Conservation (phyloP, 768 basidiomycete genomes). For the Tricholomella constricta region DNA sequence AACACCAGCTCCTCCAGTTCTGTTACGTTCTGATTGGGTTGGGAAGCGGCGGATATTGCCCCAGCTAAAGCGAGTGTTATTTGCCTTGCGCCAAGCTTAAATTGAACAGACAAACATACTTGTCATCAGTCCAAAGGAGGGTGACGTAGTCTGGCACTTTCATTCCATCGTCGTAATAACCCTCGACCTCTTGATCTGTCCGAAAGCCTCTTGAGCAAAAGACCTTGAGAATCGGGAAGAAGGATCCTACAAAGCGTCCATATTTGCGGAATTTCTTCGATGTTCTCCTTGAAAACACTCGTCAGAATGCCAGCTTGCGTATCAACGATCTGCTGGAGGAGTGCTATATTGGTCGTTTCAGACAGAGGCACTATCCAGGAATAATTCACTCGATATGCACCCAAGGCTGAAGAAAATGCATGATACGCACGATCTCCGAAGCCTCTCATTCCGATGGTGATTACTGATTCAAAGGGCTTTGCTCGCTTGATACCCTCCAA, state of each 20-base stretch:
- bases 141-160: slow-evolving; percentile 65
- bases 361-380: slow-evolving; percentile 51
- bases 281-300: slow-evolving; percentile 47
- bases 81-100: no score
- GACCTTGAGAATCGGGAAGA: background rate
- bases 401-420: background rate
- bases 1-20: slow-evolving; percentile 69
- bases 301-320: slow-evolving; percentile 65
- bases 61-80: slow-evolving; percentile 41
- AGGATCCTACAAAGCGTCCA: slow-evolving; percentile 57
- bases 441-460: slow-evolving; percentile 73
- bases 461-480: slow-evolving; percentile 60
- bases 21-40: slow-evolving; percentile 50
- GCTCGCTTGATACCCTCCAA: slow-evolving; percentile 58
- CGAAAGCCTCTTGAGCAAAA: background rate
- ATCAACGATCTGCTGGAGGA: slow-evolving; percentile 56
- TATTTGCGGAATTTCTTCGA: slow-evolving; percentile 60
- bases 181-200: slow-evolving; percentile 61
- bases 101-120: slow-evolving; percentile 38
- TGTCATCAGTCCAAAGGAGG: slow-evolving; percentile 73
- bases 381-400: no score
- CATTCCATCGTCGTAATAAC: slow-evolving; percentile 66
- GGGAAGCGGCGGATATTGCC: slow-evolving; percentile 71
- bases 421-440: slow-evolving; percentile 47
- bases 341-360: slow-evolving; percentile 47